Conservation (phyloP, 2,329 filamentous ascomycete species). For the Coniella lustricola region DNA sequence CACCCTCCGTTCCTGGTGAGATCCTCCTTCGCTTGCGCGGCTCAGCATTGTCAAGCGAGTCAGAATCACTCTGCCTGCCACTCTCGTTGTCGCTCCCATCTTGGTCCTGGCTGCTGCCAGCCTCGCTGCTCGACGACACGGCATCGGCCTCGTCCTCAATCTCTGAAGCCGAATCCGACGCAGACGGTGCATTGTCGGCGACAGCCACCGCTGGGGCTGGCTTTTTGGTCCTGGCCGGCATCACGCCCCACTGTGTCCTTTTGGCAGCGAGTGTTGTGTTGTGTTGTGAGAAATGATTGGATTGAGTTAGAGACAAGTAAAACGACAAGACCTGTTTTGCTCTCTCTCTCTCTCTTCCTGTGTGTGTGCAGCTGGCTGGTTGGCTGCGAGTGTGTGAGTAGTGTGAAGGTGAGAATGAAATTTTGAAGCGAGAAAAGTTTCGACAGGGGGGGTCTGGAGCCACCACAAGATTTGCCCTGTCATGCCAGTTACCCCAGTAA, state of each 20-base stretch:
- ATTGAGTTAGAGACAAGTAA: too few species aligned
- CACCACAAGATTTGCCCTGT: not conserved
- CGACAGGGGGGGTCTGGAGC: not conserved
- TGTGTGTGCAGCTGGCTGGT: too few species aligned
- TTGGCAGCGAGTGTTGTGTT: too few species aligned
- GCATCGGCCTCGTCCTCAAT: not conserved
- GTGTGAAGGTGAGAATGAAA: too few species aligned
- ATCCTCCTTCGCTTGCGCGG: slow-evolving; percentile 37
- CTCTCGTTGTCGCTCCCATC: not conserved
- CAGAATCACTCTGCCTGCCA: slow-evolving; percentile 32
- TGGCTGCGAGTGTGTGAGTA: too few species aligned
- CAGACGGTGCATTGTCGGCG: not conserved
- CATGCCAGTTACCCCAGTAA: too few species aligned
- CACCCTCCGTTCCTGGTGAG: slow-evolving; percentile 18
- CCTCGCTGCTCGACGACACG: slow-evolving; percentile 10
- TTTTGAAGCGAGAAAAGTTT: slow-evolving; percentile 1
- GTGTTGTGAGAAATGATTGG: too few species aligned
- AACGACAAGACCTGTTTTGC: too few species aligned
- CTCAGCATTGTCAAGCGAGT: slow-evolving; percentile 35
- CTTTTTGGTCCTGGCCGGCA: slow-evolving; percentile 10
- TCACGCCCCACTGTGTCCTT: not conserved
- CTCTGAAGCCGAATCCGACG: slow-evolving; percentile 3
- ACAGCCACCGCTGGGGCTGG: slow-evolving; percentile 4
- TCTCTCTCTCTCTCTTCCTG: too few species aligned
- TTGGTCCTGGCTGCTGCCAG: slow-evolving; percentile 17